These are phyloP conservation scores for Phialocephala sp. DNA, from an alignment of 2,329 filamentous ascomycete species.

Conservation along the genomic window DNA sequence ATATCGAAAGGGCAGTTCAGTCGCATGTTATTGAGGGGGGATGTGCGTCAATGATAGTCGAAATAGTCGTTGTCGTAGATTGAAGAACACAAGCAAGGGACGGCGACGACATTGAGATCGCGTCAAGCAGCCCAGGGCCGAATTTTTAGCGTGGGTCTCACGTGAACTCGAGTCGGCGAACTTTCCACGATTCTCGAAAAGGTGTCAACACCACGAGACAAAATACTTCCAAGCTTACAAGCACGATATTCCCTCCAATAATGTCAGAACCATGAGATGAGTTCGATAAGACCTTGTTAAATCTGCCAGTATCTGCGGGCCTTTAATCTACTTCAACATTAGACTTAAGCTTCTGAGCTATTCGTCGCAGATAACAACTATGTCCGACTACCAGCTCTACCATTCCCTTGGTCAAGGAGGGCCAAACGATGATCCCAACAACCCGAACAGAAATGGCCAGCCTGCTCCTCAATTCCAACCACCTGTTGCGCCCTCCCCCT, in stretches of 20 bases:
- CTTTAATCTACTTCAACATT: conserved; percentile 35
- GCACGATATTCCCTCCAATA: neutral
- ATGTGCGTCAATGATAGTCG: conserved; percentile 1
- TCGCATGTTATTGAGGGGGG: conserved; percentile 21
- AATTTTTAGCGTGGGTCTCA: conserved; percentile 8
- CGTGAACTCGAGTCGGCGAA: conserved; percentile 8
- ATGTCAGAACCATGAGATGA: conserved; percentile 11
- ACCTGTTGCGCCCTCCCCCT: conserved; percentile 58
- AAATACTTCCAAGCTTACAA: conserved; percentile 4
- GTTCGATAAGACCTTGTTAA: neutral
- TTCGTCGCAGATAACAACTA: conserved; percentile 39
- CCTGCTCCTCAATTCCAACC: conserved; percentile 62
- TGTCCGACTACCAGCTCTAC: conserved; percentile 62
- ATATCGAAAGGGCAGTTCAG: conserved; percentile 13
- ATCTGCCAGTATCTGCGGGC: conserved; percentile 5
- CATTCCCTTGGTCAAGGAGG: conserved; percentile 63
- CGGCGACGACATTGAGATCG: conserved; percentile 5
- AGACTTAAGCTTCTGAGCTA: conserved; percentile 1
- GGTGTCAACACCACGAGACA: conserved; percentile 15
- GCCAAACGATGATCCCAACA: conserved; percentile 60
- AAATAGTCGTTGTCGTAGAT: neutral
- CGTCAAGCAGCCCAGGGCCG: conserved; percentile 13
- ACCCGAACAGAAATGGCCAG: conserved; percentile 55
- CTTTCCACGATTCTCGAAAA: conserved; percentile 2
- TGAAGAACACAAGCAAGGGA: neutral